Evolutionary conservation across 768 basidiomycete genomes (phyloP), one percentile per base, ranked within the genome.

Genomic region (Sarcodon sp.): DNA sequence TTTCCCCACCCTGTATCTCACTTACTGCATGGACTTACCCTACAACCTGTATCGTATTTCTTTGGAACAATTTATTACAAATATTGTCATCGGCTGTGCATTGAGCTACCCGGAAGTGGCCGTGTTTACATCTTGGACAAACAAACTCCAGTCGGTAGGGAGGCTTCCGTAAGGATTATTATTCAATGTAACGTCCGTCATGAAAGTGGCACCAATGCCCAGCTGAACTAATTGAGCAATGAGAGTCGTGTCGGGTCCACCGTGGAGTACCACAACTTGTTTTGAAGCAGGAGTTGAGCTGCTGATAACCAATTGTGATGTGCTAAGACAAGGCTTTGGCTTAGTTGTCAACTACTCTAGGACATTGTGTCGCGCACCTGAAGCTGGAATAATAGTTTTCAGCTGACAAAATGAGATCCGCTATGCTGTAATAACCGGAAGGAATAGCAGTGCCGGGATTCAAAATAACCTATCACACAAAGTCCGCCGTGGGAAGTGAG

Each of bases 251-350:
- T 60, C 59, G 4, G 58, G 66, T 13, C 55, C 62, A 18, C 59
- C 59, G 33, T 64, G 62, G 13, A 68, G 51, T 16, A 66, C 54
- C 12, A 64, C 59, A 12, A 59, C 55, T 47, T 68, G 64, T 47
- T 68, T 55, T 11, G 51, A 47, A 5, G 58, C 48, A 0, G 56
- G 58, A 9, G 52, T 50, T 11, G 45, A 35, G 27, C 48, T 12
- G 10, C 44, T 21, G 46, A 59, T 52, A 3, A 52, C 50, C n/a
- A 65, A 49, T 12, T 51, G 47, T 3, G 60, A 56, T 8, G 53
- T 27, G 36, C 63, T 65, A 48, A 27, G 9, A 44, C 9, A n/a
- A 18, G 48, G 9, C 31, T 11, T 27, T 27, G 4, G 2, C 2
- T 27, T 27, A 27, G 21, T 27, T 4, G 21, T 27, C 21, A 27